phyloP scores from a whole-genome alignment of 257 asterid genomes.

The Scutellaria barbata region DNA sequence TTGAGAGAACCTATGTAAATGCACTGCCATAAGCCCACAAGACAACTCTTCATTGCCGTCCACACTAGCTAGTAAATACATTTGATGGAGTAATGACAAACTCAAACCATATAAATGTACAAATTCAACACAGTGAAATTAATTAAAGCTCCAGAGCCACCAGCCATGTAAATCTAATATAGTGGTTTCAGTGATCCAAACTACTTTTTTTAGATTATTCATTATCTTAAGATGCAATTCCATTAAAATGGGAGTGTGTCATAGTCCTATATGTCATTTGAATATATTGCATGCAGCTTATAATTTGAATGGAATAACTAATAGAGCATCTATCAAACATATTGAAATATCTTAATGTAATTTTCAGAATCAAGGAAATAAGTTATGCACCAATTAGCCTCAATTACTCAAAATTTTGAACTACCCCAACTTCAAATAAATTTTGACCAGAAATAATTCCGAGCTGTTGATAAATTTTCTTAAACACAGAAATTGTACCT shows the following conservation, averaged over 20 bases:
- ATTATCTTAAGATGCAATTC: neutral
- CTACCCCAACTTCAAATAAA: neutral
- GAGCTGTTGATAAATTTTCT: conserved; percentile 3
- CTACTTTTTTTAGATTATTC: neutral
- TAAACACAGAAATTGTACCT: neutral
- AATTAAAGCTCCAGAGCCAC: neutral
- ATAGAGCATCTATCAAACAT: neutral
- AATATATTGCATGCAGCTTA: neutral
- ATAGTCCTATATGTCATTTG: neutral
- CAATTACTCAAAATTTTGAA: neutral
- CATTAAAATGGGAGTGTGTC: too few species aligned
- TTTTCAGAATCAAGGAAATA: conserved; percentile 5
- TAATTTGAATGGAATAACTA: conserved; percentile 9
- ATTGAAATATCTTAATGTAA: neutral
- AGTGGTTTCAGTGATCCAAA: neutral
- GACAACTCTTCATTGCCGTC: neutral
- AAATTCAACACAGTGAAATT: neutral
- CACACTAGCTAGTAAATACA: neutral
- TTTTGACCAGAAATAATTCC: neutral
- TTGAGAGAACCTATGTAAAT: neutral
- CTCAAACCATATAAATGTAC: neutral
- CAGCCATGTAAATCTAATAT: neutral
- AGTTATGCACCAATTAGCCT: neutral
- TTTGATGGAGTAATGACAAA: neutral
- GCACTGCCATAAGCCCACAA: conserved; percentile 9